Percentiles rank a stretch among this genome's conserved stretches.
Conservation (phyloP, 208 protist genomes). For the Wallacemonas rigidus region DNA sequence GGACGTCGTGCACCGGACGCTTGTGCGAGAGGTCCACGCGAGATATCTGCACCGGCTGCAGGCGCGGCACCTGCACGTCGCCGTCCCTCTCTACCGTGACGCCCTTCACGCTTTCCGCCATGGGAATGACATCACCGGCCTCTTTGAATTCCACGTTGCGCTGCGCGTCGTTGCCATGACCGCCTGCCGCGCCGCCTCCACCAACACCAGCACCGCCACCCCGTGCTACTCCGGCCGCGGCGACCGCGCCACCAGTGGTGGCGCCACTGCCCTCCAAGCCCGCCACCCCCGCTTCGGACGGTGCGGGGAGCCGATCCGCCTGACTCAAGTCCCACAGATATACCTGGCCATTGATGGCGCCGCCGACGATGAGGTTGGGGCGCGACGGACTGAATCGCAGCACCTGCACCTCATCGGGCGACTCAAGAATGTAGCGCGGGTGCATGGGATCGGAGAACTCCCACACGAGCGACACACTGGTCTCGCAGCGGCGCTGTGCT, state of each 20-base stretch:
- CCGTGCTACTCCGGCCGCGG: background rate
- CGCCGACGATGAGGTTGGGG: conserved; percentile 85
- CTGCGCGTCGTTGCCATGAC: conserved; percentile 13
- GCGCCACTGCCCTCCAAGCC: background rate
- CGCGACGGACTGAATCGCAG: conserved; percentile 83
- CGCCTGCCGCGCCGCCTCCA: background rate
- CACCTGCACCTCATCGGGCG: conserved; percentile 87
- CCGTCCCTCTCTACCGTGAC: conserved; percentile 74
- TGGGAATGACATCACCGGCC: conserved; percentile 70
- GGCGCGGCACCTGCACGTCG: conserved; percentile 77
- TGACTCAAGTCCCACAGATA: conserved; percentile 88
- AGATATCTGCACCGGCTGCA: conserved; percentile 77
- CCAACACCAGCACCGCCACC: conserved; percentile 5
- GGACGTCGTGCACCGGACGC: conserved; percentile 83
- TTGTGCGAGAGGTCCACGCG: conserved; percentile 88
- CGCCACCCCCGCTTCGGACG: conserved; percentile 19
- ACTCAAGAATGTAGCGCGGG: conserved; percentile 85
- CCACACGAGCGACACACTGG: conserved; percentile 85
- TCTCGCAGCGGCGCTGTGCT: conserved; percentile 68
- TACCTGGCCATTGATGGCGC: conserved; percentile 89
- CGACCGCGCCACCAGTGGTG: background rate
- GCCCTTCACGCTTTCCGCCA: conserved; percentile 71
- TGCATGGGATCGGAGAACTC: conserved; percentile 91
- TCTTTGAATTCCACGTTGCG: conserved; percentile 37
- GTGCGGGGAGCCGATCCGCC: conserved; percentile 29